These are phyloP conservation scores for Neurospora cerealis DNA, from an alignment of 495 filamentous ascomycete species.

Conservation along the genomic window DNA sequence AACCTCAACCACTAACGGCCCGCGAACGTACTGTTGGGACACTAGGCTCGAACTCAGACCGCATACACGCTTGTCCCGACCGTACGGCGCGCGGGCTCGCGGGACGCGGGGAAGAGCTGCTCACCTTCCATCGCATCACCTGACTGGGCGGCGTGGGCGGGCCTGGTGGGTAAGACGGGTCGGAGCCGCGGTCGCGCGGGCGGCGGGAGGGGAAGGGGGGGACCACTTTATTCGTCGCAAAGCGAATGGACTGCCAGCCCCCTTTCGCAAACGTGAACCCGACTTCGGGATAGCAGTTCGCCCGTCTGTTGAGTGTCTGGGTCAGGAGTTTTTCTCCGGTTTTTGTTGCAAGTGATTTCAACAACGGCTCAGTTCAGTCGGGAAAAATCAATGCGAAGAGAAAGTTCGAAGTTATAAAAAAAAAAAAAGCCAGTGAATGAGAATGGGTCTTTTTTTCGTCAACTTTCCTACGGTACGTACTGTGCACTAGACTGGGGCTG, in stretches of 20 bases:
- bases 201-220: neutral
- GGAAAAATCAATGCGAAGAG: neutral
- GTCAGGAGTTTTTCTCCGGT: neutral
- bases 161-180: neutral
- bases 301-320: neutral
- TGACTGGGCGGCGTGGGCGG: neutral
- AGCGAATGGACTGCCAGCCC: neutral
- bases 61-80: neutral
- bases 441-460: neutral
- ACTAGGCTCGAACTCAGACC: neutral
- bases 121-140: neutral
- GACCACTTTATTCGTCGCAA: neutral
- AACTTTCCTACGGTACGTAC: neutral
- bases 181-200: neutral
- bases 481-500: neutral
- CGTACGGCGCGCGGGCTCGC: neutral
- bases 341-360: neutral
- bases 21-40: neutral
- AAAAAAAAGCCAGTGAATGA: neutral
- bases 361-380: neutral
- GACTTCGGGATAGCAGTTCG: neutral
- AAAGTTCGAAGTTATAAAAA: neutral
- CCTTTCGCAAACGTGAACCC: neutral
- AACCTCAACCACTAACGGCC: neutral
- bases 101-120: neutral